Evolutionary conservation across 1,284 basidiomycete species (phyloP), one percentile per base, ranked within the genome.

Genomic region (Nidula niveotomentosa): DNA sequence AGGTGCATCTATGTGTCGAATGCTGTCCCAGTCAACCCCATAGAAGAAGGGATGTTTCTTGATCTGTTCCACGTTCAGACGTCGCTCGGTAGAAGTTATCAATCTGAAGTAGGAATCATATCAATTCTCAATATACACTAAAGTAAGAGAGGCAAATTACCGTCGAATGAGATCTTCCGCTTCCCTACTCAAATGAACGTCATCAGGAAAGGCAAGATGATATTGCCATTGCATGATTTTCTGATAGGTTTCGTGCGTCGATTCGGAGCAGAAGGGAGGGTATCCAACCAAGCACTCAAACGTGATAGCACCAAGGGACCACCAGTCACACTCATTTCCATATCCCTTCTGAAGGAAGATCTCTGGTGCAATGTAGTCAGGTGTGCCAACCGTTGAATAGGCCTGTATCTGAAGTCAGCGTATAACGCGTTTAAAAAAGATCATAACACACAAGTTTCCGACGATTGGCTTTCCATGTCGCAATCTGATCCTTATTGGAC

Each of bases 321-420:
- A 98, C 94, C 94, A 98, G 70, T 98, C 96, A 67, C 95, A 97
- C 72, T 97, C 96, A 67, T 97, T 94, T 43, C 94, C 94, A 68
- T 99, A 99, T 6, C 97, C 97, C 69, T 95, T 91, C 71, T 97
- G 94, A 61, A 93, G 73, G 79, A 99, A 99, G 70, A 99, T 98
- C 70, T 99, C 97, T 0, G 96, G 96, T 1, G 97, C 96, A 63
- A 99, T 99, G 72, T 99, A 99, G 73, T 99, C 96, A 0, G 97
- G 97, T 18, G 96, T 99, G 44, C 97, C 96, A 58, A 99, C 97
- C n/a, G 97, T 99, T 1, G 96, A 98, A 73, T 97, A 99, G 5
- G 97, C 97, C 91, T 93, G n/a, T 48, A 23, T 23, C 23, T 23
- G 23, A 23, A 2, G 23, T 23, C 23, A 23, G 23, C 23, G 23